phyloP scores from a whole-genome alignment of 2,329 filamentous ascomycete genomes.

The Curvularia sp. region DNA sequence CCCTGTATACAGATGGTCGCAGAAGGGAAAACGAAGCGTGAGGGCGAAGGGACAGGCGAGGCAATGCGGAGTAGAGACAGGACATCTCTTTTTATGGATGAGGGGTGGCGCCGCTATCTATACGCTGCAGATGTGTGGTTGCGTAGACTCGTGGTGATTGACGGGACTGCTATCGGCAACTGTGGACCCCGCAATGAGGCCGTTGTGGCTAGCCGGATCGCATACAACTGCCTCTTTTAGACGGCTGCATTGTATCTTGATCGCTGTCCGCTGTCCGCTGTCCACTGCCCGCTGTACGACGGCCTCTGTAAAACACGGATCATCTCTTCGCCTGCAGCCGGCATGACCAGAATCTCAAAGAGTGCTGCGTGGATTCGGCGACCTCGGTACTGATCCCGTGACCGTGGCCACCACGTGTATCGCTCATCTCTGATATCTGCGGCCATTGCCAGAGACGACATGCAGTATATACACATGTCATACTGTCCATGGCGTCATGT shows the following conservation, averaged over 20 bases:
- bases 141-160: slow-evolving; percentile 11
- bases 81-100: slow-evolving; percentile 30
- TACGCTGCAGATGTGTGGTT: slow-evolving; percentile 19
- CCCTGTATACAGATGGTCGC: slow-evolving; percentile 15
- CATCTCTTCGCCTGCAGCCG: too few relatives aligned
- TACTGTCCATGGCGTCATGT: too few relatives aligned
- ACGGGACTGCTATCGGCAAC: slow-evolving; percentile 12
- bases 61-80: slow-evolving; percentile 30
- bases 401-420: too few relatives aligned
- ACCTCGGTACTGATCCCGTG: too few relatives aligned
- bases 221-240: slow-evolving; percentile 37
- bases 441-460: too few relatives aligned
- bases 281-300: too few relatives aligned
- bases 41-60: slow-evolving; percentile 24
- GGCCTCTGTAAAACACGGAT: too few relatives aligned
- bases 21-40: slow-evolving; percentile 5
- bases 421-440: too few relatives aligned
- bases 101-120: slow-evolving; percentile 35
- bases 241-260: slow-evolving; percentile 6
- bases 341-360: too few relatives aligned
- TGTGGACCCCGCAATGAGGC: slow-evolving; percentile 37
- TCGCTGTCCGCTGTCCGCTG: slow-evolving; percentile 14
- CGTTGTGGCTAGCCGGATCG: slow-evolving; percentile 26
- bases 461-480: too few relatives aligned
- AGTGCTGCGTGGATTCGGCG: too few relatives aligned